phyloP scores from a whole-genome alignment of 352 stramenopile genomes.

The Saprolegnia diclina region DNA sequence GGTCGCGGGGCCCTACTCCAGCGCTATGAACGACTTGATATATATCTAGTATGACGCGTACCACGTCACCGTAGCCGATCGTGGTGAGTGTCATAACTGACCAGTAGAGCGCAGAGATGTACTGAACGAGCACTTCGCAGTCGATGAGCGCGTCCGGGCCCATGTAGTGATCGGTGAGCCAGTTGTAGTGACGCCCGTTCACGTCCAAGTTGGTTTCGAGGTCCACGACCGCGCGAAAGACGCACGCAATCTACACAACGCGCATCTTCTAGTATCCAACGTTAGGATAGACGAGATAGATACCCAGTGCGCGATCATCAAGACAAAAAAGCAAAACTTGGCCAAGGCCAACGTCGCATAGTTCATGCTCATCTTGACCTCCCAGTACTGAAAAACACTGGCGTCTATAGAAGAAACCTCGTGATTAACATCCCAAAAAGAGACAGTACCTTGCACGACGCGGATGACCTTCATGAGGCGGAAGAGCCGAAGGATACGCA shows the following conservation, averaged over 20 bases:
- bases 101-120: slow-evolving; percentile 74
- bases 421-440: background rate
- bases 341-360: slow-evolving; percentile 14
- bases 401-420: background rate
- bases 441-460: slow-evolving; percentile 12
- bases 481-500: slow-evolving; percentile 12
- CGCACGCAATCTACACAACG: slow-evolving; percentile 32
- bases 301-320: slow-evolving; percentile 40
- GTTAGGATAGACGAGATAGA: background rate
- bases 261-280: background rate
- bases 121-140: slow-evolving; percentile 44
- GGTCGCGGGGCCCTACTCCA: slow-evolving; percentile 36
- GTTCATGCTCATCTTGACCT: slow-evolving; percentile 24
- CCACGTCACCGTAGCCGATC: slow-evolving; percentile 64
- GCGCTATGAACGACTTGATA: background rate
- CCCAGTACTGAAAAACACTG: slow-evolving; percentile 16
- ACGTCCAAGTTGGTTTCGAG: slow-evolving; percentile 60
- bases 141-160: slow-evolving; percentile 31
- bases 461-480: slow-evolving; percentile 25
- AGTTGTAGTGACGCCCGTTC: slow-evolving; percentile 59
- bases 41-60: background rate
- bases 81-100: slow-evolving; percentile 75
- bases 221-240: slow-evolving; percentile 52
- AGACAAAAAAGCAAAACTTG: slow-evolving; percentile 26
- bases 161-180: slow-evolving; percentile 40